phyloP scores from a whole-genome alignment of 164 flowering plant genomes.

The Magnolia sinica region DNA sequence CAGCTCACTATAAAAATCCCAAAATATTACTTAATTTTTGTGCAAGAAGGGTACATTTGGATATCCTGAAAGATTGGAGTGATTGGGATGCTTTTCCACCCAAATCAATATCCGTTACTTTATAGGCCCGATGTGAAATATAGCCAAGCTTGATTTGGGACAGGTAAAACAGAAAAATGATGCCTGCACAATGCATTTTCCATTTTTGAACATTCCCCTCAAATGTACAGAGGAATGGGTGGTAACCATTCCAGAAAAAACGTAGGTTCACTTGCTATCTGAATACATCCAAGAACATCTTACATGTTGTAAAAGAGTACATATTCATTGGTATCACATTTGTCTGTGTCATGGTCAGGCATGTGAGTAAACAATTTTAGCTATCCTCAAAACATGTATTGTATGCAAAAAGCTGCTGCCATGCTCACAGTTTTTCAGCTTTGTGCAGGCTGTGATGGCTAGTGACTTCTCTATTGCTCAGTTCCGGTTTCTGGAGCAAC shows the following conservation, averaged over 20 bases:
- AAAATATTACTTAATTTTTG: neutral
- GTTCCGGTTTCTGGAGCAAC: conserved; percentile 85
- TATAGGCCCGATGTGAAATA: no score
- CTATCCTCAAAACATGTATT: neutral
- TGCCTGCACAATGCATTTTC: no score
- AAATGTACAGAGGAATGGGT: no score
- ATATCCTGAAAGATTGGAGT: neutral
- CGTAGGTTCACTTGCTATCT: neutral
- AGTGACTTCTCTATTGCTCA: conserved; percentile 94
- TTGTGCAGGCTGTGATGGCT: conserved; percentile 93
- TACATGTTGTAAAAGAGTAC: no score
- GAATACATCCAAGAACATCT: neutral
- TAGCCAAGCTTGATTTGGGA: no score
- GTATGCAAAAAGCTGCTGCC: neutral
- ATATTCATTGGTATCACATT: neutral
- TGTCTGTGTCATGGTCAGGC: neutral
- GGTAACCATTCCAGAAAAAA: no score
- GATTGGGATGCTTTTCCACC: neutral
- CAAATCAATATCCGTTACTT: no score
- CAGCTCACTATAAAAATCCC: neutral
- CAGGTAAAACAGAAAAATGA: no score
- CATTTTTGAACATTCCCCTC: no score
- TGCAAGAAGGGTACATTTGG: neutral
- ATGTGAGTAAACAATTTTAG: neutral
- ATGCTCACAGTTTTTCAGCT: conserved; percentile 20